phyloP scores from a whole-genome alignment of 768 basidiomycete species.

The Naganishia friedmannii region DNA sequence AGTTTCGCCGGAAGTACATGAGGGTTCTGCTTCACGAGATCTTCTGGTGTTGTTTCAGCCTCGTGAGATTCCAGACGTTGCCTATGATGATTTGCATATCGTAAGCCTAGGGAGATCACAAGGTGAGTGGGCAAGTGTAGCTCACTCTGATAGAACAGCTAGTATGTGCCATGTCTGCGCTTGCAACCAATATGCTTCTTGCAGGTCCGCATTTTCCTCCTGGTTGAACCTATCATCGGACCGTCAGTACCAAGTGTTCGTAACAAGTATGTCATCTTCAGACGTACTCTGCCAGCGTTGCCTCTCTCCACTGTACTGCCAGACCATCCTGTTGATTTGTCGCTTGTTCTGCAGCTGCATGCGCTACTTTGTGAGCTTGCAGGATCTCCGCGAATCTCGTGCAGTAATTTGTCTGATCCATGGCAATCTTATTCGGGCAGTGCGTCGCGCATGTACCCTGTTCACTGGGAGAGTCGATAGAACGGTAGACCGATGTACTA shows the following conservation, averaged over 20 bases:
- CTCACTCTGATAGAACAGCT: conserved; percentile 21
- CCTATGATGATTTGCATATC: conserved; percentile 1
- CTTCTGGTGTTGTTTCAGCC: neutral
- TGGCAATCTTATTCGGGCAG: neutral
- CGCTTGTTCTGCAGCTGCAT: neutral
- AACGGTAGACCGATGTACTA: too few species aligned
- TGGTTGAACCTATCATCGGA: neutral
- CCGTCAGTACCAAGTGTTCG: neutral
- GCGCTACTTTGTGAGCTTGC: conserved; percentile 14
- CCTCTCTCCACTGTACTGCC: conserved; percentile 15
- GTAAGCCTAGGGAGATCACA: neutral
- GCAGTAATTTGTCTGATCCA: neutral
- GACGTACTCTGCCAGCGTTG: conserved; percentile 10
- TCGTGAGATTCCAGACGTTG: neutral
- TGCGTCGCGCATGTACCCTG: neutral
- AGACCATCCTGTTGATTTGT: conserved; percentile 19
- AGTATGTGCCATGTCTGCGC: conserved; percentile 31
- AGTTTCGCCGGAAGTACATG: conserved; percentile 18
- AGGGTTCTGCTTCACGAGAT: conserved; percentile 26
- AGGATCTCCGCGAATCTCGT: conserved; percentile 21
- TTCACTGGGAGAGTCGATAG: neutral
- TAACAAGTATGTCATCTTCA: neutral
- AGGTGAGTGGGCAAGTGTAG: neutral
- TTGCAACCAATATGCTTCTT: conserved; percentile 29
- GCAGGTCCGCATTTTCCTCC: conserved; percentile 16